Percentiles rank a stretch among this genome's conserved stretches.
These are phyloP conservation scores for Tilletia setariae DNA, from an alignment of 1,284 basidiomycete species.

Conservation along the genomic window DNA sequence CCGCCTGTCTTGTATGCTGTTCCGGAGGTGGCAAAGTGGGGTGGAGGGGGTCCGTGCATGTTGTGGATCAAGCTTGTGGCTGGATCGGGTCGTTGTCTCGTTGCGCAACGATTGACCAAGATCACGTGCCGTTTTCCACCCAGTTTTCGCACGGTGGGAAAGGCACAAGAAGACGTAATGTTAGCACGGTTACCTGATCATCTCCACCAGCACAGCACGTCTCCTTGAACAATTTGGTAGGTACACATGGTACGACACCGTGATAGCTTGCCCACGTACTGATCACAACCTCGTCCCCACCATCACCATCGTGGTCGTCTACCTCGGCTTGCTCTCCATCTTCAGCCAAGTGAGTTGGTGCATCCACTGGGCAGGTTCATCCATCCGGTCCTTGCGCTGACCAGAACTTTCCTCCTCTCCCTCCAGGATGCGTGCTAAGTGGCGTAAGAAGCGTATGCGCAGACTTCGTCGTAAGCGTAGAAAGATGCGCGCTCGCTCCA, in stretches of 20 bases:
- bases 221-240: constrained; percentile 13
- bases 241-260: not conserved
- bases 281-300: not conserved
- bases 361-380: not conserved
- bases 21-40: too few species aligned
- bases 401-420: not conserved
- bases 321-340: not conserved
- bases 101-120: not conserved
- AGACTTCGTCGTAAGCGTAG: constrained; percentile 52
- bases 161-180: constrained; percentile 1
- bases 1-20: too few species aligned
- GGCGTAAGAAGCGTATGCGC: constrained; percentile 54
- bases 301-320: too few species aligned
- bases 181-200: not conserved
- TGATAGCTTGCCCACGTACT: not conserved
- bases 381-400: not conserved
- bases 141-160: not conserved
- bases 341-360: constrained; percentile 3
- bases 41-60: too few species aligned
- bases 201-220: constrained; percentile 11
- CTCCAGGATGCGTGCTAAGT: constrained; percentile 46
- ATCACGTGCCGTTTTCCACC: not conserved
- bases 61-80: too few species aligned
- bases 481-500: constrained; percentile 53
- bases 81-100: not conserved